phyloP scores from a whole-genome alignment of 257 asterid species.

The Echium plantagineum region DNA sequence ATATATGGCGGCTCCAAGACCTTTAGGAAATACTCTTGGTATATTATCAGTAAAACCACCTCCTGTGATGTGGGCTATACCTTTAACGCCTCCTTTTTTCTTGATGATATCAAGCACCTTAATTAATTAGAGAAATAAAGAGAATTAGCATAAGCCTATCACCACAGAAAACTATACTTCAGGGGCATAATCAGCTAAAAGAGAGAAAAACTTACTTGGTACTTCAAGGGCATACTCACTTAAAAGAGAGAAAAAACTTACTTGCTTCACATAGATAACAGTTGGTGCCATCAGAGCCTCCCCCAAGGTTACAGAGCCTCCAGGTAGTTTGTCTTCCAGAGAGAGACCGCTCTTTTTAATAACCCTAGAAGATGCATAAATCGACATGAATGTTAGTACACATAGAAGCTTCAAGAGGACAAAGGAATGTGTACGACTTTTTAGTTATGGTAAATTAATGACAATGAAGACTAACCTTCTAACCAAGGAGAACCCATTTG shows the following conservation, averaged over 20 bases:
- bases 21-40: slow-evolving; percentile 83
- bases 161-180: slow-evolving; percentile 3
- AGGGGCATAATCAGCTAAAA: not conserved
- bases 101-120: slow-evolving; percentile 77
- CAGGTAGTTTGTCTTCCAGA: slow-evolving; percentile 58
- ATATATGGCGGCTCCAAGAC: slow-evolving; percentile 68
- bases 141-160: not conserved
- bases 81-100: slow-evolving; percentile 86
- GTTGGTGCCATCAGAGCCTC: slow-evolving; percentile 96
- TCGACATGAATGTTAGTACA: not conserved
- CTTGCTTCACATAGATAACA: slow-evolving; percentile 85
- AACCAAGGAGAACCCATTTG: slow-evolving; percentile 86
- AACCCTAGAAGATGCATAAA: slow-evolving; percentile 35
- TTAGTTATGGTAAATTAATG: not conserved
- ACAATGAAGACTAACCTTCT: slow-evolving; percentile 42
- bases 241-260: slow-evolving; percentile 11
- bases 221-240: slow-evolving; percentile 28
- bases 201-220: slow-evolving; percentile 49
- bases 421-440: not conserved
- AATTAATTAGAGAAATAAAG: slow-evolving; percentile 4
- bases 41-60: slow-evolving; percentile 95
- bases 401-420: no score
- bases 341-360: slow-evolving; percentile 65
- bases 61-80: slow-evolving; percentile 94
- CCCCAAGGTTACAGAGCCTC: slow-evolving; percentile 46